Evolutionary conservation across 2,329 filamentous ascomycete genomes (phyloP).

Genomic region (Malbranchea cinnamomea): DNA sequence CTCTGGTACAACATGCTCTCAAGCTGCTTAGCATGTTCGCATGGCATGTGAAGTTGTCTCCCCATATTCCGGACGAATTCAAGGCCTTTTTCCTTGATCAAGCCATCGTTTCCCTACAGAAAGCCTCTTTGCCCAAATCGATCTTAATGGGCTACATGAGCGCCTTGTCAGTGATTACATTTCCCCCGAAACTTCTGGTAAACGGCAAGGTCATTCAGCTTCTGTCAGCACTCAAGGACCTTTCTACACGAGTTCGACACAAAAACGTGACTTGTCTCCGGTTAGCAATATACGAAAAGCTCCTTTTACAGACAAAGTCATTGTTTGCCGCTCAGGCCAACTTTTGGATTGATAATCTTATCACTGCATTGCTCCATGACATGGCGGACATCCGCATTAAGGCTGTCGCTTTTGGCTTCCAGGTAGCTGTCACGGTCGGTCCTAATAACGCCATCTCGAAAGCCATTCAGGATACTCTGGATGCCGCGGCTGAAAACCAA

Average conservation of each 20-base stretch:
- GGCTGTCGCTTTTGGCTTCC: slow-evolving; percentile 59
- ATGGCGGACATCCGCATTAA: slow-evolving; percentile 56
- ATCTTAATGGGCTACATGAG: slow-evolving; percentile 67
- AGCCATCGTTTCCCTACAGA: slow-evolving; percentile 57
- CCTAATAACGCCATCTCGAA: slow-evolving; percentile 53
- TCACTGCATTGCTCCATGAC: slow-evolving; percentile 66
- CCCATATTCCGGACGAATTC: slow-evolving; percentile 62
- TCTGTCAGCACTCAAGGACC: slow-evolving; percentile 52
- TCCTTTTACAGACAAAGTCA: slow-evolving; percentile 55
- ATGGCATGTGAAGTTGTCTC: slow-evolving; percentile 55
- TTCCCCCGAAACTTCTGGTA: slow-evolving; percentile 60
- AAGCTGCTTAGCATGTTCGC: slow-evolving; percentile 65
- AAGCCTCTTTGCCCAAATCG: slow-evolving; percentile 56
- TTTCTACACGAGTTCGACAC: slow-evolving; percentile 60
- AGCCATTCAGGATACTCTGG: slow-evolving; percentile 42
- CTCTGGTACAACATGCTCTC: slow-evolving; percentile 61
- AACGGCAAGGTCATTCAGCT: slow-evolving; percentile 54
- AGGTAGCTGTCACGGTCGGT: slow-evolving; percentile 54
- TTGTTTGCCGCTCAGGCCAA: slow-evolving; percentile 54
- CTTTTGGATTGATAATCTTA: slow-evolving; percentile 69
- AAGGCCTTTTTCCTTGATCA: slow-evolving; percentile 67
- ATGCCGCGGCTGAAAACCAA: slow-evolving; percentile 33
- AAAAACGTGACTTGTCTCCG: slow-evolving; percentile 69
- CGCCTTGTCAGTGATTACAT: slow-evolving; percentile 65
- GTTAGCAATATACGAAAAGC: slow-evolving; percentile 60